Evolutionary conservation across 257 asterid genomes (phyloP), one percentile per base, ranked within the genome.

Genomic region (Sherardia arvensis): DNA sequence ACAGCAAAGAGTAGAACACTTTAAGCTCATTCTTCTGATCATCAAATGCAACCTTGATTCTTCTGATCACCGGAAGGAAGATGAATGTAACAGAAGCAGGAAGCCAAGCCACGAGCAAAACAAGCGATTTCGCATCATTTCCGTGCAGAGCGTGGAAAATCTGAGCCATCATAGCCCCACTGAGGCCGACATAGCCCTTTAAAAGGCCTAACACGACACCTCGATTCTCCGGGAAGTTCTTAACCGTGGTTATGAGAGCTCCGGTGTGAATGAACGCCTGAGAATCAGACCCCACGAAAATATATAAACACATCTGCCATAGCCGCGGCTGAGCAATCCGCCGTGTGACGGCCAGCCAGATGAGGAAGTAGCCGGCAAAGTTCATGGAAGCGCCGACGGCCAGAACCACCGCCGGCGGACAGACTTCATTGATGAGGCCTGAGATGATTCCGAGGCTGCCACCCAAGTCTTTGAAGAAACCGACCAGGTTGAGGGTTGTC

Each of bases 131-230:
- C 0, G 86, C 48, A 23, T 85, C 69, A 20, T 79, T 60, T 2
- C 85, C 87, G 43, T 83, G 75, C 4, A 84, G 59, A 8, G 82
- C 85, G 61, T 66, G 82, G 54, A 72, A 81, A 0, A 81, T 11
- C 61, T 86, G 94, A 1, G 94, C 79, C 29, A 86, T 72, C 17
- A 86, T 83, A 0, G 94, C 90, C 5, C 94, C 94, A 27, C 90
- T 83, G 17, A 83, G 45, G 0, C 90, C 87, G 1, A 77, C 83
- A 66, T 76, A 86, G 0, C 91, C 94, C 62, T 81, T 83, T 0
- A 86, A 43, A 1, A 83, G 55, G 0, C 88, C 94, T 1, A 83
- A 45, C 2, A 81, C 74, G 40, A 75, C 59, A 0, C 88, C 90
- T 15, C 90, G 56, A 34, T 83, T 79, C 61, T 79, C 86, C 1